phyloP scores from a whole-genome alignment of 2,329 filamentous ascomycete species.

The Cladosporium sp. region DNA sequence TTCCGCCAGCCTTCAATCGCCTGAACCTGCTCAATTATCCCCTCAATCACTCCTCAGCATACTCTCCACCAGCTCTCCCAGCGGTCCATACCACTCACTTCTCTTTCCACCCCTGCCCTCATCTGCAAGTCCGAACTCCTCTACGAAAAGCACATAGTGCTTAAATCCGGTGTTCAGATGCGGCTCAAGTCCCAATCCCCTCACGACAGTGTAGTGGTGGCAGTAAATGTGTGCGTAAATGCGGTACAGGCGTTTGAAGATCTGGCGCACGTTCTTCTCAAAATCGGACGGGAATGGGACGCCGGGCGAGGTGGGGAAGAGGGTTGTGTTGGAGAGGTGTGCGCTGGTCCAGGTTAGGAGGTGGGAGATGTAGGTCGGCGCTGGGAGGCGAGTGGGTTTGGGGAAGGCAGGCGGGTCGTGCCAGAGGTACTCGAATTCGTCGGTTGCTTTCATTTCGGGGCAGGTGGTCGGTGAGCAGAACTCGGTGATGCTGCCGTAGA shows the following conservation, averaged over 20 bases:
- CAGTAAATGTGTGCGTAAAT: slow-evolving; percentile 98
- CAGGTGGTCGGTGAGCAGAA: slow-evolving; percentile 97
- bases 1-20: too few species aligned
- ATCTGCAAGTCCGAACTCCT: slow-evolving; percentile 87
- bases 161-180: slow-evolving; percentile 99
- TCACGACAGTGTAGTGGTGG: slow-evolving; percentile 94
- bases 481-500: slow-evolving; percentile 97
- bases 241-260: slow-evolving; percentile 99
- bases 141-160: slow-evolving; percentile 97
- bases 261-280: slow-evolving; percentile 88
- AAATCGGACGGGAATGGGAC: slow-evolving; percentile 92
- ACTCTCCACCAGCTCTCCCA: slow-evolving; percentile 94
- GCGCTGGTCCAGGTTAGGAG: slow-evolving; percentile 95
- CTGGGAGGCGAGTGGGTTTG: slow-evolving; percentile 95
- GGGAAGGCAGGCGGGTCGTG: slow-evolving; percentile 93
- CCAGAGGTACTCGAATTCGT: slow-evolving; percentile 99
- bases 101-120: slow-evolving; percentile 58
- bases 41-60: slow-evolving; percentile 87
- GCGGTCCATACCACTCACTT: slow-evolving; percentile 88
- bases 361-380: slow-evolving; percentile 95
- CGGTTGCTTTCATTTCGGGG: slow-evolving; percentile 99
- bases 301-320: slow-evolving; percentile 71
- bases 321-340: slow-evolving; percentile 90
- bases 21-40: too few species aligned
- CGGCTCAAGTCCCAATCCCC: slow-evolving; percentile 90